Evolutionary conservation across 345 rosid genomes (phyloP).

Genomic region (Acer yangbiense): DNA sequence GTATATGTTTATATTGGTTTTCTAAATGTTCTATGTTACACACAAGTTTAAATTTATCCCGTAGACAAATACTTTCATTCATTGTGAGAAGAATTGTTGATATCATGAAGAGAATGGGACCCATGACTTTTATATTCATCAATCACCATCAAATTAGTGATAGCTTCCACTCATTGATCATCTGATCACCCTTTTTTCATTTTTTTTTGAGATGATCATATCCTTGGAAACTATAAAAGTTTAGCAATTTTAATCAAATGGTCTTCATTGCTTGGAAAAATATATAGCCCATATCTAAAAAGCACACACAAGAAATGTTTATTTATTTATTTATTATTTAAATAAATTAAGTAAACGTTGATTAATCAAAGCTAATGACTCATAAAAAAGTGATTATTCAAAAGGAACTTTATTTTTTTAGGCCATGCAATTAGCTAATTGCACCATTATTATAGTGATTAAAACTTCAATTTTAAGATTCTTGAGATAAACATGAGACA

Average conservation of each 20-base stretch:
- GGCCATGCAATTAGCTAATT: background rate
- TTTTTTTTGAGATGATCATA: background rate
- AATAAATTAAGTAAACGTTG: background rate
- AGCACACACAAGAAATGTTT: background rate
- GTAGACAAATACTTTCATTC: background rate
- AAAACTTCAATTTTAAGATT: background rate
- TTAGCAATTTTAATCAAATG: background rate
- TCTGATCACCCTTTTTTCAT: background rate
- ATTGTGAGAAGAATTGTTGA: background rate
- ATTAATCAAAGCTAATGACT: background rate
- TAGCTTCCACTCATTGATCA: background rate
- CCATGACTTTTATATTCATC: background rate
- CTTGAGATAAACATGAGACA: too few relatives aligned
- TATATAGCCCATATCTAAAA: background rate
- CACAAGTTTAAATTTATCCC: too few relatives aligned
- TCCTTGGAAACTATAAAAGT: background rate
- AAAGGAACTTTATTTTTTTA: background rate
- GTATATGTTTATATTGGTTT: too few relatives aligned
- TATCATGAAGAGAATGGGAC: background rate
- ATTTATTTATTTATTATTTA: too few relatives aligned
- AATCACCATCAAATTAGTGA: background rate
- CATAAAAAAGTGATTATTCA: background rate
- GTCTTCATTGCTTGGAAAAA: background rate
- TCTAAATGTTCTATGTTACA: too few relatives aligned
- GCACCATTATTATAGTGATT: background rate